Percentiles rank a stretch among this genome's conserved stretches.
phyloP scores from a whole-genome alignment of 805 yeast genomes.

The Candida parachauliodes region DNA sequence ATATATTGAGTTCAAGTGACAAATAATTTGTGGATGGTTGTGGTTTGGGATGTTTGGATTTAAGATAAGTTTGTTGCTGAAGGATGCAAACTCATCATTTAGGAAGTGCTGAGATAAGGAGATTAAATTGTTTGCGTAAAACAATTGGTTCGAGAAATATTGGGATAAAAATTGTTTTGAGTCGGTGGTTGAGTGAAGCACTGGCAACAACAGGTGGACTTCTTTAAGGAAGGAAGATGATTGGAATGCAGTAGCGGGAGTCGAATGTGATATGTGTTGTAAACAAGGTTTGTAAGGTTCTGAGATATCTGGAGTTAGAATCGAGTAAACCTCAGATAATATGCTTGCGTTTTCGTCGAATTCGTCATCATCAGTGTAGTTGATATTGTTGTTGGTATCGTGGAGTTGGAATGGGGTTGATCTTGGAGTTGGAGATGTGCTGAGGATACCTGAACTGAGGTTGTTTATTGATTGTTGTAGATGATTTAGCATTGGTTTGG shows the following conservation, averaged over 20 bases:
- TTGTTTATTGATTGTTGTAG: background rate
- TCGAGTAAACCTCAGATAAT: conserved; percentile 5
- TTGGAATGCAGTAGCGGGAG: background rate
- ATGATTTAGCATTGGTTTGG: conserved; percentile 1
- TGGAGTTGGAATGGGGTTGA: conserved; percentile 7
- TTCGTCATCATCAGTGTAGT: conserved; percentile 1
- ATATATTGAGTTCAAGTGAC: conserved; percentile 4
- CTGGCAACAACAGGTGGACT: conserved; percentile 4
- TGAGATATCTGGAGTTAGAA: conserved; percentile 1
- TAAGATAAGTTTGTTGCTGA: conserved; percentile 4
- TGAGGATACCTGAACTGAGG: too few relatives aligned
- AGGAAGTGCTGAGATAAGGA: conserved; percentile 7
- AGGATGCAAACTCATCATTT: conserved; percentile 7
- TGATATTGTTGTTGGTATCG: too few relatives aligned
- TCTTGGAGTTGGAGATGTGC: conserved; percentile 4
- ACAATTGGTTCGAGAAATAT: conserved; percentile 11
- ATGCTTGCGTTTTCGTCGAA: conserved; percentile 5
- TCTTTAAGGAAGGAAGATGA: background rate
- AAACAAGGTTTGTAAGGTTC: too few relatives aligned
- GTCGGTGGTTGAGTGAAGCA: background rate
- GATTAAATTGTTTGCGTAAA: conserved; percentile 11
- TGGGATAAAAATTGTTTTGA: conserved; percentile 3
- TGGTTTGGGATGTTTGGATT: conserved; percentile 7
- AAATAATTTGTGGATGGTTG: conserved; percentile 3
- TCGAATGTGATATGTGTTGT: background rate